These are phyloP conservation scores for Colletotrichum chrysophilum DNA, from an alignment of 2,329 filamentous ascomycete species.

Conservation along the genomic window DNA sequence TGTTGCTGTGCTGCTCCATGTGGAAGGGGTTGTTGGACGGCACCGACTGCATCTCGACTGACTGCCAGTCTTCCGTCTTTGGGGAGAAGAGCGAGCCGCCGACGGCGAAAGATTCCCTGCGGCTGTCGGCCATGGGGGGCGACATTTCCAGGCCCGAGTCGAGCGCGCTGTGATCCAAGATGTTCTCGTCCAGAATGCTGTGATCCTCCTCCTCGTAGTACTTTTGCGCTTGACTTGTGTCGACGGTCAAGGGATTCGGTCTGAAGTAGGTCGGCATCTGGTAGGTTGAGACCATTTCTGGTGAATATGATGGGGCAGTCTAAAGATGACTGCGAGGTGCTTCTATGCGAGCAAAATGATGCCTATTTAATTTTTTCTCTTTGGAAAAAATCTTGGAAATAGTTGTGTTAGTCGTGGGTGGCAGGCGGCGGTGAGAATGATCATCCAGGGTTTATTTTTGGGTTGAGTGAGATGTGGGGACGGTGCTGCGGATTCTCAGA, in stretches of 20 bases:
- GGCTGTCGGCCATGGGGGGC: slow-evolving; percentile 65
- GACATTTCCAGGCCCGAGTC: slow-evolving; percentile 70
- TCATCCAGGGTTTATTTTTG: slow-evolving; percentile 21
- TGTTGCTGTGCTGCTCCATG: slow-evolving; percentile 60
- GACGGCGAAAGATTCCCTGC: slow-evolving; percentile 68
- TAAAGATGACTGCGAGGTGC: slow-evolving; percentile 16
- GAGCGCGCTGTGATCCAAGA: slow-evolving; percentile 63
- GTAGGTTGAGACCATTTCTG: slow-evolving; percentile 55
- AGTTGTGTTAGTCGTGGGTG: slow-evolving; percentile 17
- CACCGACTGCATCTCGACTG: slow-evolving; percentile 68
- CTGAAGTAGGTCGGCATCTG: slow-evolving; percentile 58
- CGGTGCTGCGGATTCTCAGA: slow-evolving; percentile 9
- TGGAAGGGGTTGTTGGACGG: slow-evolving; percentile 67
- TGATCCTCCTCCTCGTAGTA: slow-evolving; percentile 67
- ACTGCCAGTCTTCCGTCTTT: slow-evolving; percentile 69
- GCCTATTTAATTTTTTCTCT: slow-evolving; percentile 5
- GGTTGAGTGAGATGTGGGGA: slow-evolving; percentile 17
- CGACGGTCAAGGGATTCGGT: slow-evolving; percentile 55
- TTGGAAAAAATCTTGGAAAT: neutral
- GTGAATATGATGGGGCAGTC: slow-evolving; percentile 27
- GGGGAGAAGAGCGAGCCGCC: slow-evolving; percentile 66
- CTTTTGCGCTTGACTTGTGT: slow-evolving; percentile 59
- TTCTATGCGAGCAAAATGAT: slow-evolving; percentile 1
- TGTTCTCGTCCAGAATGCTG: slow-evolving; percentile 64
- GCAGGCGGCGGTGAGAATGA: slow-evolving; percentile 15